A percentile compares a stretch with the other conserved stretches of the same genome.
These are phyloP conservation scores for Kalmusia sp. DNA, from an alignment of 2,329 filamentous ascomycete species.

Conservation along the genomic window DNA sequence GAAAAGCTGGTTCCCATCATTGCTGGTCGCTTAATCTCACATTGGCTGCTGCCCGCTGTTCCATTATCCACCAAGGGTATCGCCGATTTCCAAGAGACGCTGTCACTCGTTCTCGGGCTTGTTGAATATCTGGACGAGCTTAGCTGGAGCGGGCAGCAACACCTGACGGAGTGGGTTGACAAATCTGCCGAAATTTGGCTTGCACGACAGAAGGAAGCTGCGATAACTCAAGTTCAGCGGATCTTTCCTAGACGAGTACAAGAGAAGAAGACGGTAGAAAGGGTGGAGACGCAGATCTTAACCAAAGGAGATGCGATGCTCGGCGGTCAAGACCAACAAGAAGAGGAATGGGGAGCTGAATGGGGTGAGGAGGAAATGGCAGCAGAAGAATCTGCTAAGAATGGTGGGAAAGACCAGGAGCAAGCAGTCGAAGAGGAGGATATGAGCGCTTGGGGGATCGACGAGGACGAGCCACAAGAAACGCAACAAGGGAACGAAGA, in stretches of 20 bases:
- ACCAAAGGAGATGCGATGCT: slow-evolving; percentile 73
- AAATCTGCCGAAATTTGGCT: slow-evolving; percentile 86
- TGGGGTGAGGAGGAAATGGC: slow-evolving; percentile 65
- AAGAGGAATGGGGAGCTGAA: slow-evolving; percentile 81
- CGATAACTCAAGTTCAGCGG: slow-evolving; percentile 75
- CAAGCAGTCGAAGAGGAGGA: slow-evolving; percentile 55
- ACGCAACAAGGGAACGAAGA: slow-evolving; percentile 38
- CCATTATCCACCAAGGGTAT: slow-evolving; percentile 77
- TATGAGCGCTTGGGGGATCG: slow-evolving; percentile 56
- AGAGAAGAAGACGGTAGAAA: slow-evolving; percentile 74
- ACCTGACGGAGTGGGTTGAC: slow-evolving; percentile 80
- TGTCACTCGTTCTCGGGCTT: slow-evolving; percentile 71
- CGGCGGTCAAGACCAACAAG: slow-evolving; percentile 54
- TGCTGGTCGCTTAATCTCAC: slow-evolving; percentile 70
- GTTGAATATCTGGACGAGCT: slow-evolving; percentile 67
- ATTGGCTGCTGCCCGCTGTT: slow-evolving; percentile 79
- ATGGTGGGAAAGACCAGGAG: not conserved
- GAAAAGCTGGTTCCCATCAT: slow-evolving; percentile 74
- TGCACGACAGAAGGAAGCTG: slow-evolving; percentile 78
- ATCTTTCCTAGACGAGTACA: slow-evolving; percentile 73
- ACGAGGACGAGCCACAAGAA: slow-evolving; percentile 42
- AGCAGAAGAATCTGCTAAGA: slow-evolving; percentile 1
- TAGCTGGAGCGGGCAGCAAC: slow-evolving; percentile 67
- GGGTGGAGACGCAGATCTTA: slow-evolving; percentile 82
- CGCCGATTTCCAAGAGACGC: slow-evolving; percentile 71